Conservation (phyloP, 805 yeast genomes). For the Barnettozyma wickerhamii region DNA sequence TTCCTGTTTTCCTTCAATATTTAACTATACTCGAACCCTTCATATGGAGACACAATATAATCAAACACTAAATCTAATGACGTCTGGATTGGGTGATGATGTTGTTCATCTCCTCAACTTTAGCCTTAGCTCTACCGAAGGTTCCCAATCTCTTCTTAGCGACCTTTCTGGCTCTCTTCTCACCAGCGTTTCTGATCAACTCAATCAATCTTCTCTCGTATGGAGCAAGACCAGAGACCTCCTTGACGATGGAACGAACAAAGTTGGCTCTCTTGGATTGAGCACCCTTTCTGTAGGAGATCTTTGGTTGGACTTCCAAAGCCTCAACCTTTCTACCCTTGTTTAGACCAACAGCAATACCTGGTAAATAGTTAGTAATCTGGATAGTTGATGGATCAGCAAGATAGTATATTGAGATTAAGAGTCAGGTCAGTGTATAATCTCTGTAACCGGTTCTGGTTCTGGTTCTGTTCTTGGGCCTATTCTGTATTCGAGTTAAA, state of each 20-base stretch:
- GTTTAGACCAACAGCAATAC: conserved; percentile 98
- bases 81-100: conserved; percentile 97
- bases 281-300: conserved; percentile 96
- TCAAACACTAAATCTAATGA: conserved; percentile 48
- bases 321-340: conserved; percentile 96
- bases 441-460: too few relatives aligned
- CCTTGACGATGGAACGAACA: conserved; percentile 93
- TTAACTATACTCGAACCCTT: too few relatives aligned
- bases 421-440: too few relatives aligned
- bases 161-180: conserved; percentile 99
- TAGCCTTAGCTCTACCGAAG: conserved; percentile 98
- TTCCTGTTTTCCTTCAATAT: not conserved
- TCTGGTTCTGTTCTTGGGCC: too few relatives aligned
- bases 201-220: conserved; percentile 99
- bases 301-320: conserved; percentile 80
- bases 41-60: not conserved
- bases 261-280: conserved; percentile 92
- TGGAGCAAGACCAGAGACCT: conserved; percentile 99
- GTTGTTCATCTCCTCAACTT: conserved; percentile 97
- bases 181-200: conserved; percentile 99
- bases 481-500: too few relatives aligned
- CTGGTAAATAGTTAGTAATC: conserved; percentile 30
- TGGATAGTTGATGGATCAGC: too few relatives aligned
- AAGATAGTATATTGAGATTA: too few relatives aligned
- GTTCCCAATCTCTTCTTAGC: conserved; percentile 99